Base-by-base conservation (phyloP, 1,284 basidiomycete genomes). In the Violaceomyces palustris region DNA sequence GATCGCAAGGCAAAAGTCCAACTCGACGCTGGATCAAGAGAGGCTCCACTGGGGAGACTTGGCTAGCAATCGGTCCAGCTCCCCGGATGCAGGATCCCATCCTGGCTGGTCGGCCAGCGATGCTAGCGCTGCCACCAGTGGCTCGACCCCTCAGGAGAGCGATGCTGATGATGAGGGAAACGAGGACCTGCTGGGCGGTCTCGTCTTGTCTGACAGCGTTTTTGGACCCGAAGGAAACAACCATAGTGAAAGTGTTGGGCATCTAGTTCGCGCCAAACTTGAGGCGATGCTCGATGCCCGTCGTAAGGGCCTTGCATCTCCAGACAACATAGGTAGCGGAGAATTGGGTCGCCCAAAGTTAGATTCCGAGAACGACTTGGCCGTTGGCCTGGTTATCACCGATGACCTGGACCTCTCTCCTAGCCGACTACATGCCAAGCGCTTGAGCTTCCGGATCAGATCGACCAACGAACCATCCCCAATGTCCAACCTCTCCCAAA, bases 321-420 rank as follows among this genome's bases (percentile, higher is more conserved):
- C 29, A 42, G 10, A 26, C 36, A 11, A 29, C 24, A 19, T 3
- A 24, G 15, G 14, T 31, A 28, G 34, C 34, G 1, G 24, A 39
- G 0, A 19, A 17, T 9, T 31, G 43, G 3, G 3, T 25, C 25
- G 34, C 12, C 31, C 27, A 51, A 42, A n/a, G 25, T 30, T 9
- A 31, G 57, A 57, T 31, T 34, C 46, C 6, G 64, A 67, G 21
- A 39, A 48, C 1, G 59, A 61, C 32, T 45, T 67, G 23, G 53
- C 59, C 14, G 52, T 47, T 6, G 64, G 64, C 6, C 42, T 67
- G 12, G 38, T 67, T 26, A 67, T 67, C 38, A 61, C 62, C 4
- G 64, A 67, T 35, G 62, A 67, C 33, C 40, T 64, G 25, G 64
- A 67, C 31, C 44, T 67, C 8, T 64, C 62, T 14, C 45, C 64